Conservation (phyloP, 139 green algal species). For the Diplosphaera chodatii region DNA sequence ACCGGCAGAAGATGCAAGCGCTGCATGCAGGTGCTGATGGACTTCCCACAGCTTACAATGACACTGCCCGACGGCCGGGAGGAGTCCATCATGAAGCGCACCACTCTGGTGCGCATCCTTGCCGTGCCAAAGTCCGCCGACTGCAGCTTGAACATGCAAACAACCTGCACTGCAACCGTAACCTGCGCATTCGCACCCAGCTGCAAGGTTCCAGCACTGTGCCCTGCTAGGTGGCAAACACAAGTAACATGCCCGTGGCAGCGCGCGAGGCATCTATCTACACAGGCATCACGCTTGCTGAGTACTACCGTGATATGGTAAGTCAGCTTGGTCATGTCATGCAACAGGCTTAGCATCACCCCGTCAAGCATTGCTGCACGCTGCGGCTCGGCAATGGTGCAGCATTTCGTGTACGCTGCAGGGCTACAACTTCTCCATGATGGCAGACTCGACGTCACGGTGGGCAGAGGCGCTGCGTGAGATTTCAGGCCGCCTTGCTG, state of each 20-base stretch:
- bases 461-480: constrained; percentile 98
- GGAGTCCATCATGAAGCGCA: constrained; percentile 99
- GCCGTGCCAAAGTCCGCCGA: no score
- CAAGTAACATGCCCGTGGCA: constrained; percentile 99
- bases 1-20: no score
- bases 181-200: background rate
- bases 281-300: constrained; percentile 97
- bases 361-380: no score
- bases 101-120: constrained; percentile 60
- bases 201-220: no score
- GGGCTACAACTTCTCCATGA: constrained; percentile 96
- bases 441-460: constrained; percentile 96
- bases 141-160: no score
- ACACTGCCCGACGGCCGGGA: constrained; percentile 93
- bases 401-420: no score
- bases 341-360: no score
- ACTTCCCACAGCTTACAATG: constrained; percentile 98
- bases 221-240: constrained; percentile 99
- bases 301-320: constrained; percentile 98
- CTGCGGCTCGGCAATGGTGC: no score
- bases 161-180: no score
- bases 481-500: constrained; percentile 95
- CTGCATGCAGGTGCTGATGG: constrained; percentile 54
- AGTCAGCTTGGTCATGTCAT: no score
- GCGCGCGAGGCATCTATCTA: constrained; percentile 99